Conservation (phyloP, 2,329 filamentous ascomycete genomes). For the Ophiobolus disseminans region DNA sequence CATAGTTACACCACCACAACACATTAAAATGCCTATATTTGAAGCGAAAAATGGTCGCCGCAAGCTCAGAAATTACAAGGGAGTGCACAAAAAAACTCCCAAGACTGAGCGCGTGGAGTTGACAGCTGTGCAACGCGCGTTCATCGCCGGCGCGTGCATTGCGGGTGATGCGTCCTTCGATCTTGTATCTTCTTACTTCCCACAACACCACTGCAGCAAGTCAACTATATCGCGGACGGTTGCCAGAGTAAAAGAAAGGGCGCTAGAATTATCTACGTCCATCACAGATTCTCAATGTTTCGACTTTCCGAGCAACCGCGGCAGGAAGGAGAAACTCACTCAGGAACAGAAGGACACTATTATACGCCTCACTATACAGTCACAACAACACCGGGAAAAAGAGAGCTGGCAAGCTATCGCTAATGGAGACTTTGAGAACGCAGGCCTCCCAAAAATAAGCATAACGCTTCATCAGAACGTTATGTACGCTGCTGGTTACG, state of each 20-base stretch:
- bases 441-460: not conserved
- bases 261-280: not conserved
- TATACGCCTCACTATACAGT: not conserved
- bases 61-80: not conserved
- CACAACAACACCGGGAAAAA: not conserved
- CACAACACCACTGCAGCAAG: not conserved
- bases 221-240: not conserved
- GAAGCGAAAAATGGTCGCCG: no score
- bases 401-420: not conserved
- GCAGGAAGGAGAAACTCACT: not conserved
- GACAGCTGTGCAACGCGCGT: not conserved
- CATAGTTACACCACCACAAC: not conserved
- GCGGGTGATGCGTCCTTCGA: not conserved
- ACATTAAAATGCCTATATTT: not conserved
- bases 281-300: not conserved
- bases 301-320: not conserved
- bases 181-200: not conserved
- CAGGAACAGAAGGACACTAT: not conserved
- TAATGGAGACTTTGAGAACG: not conserved
- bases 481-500: not conserved
- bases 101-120: not conserved
- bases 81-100: not conserved
- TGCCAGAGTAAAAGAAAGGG: not conserved
- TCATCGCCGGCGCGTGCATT: no score
- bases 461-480: not conserved